These are phyloP conservation scores for Lipomyces mesembrius DNA, from an alignment of 805 yeast genomes.

Conservation along the genomic window DNA sequence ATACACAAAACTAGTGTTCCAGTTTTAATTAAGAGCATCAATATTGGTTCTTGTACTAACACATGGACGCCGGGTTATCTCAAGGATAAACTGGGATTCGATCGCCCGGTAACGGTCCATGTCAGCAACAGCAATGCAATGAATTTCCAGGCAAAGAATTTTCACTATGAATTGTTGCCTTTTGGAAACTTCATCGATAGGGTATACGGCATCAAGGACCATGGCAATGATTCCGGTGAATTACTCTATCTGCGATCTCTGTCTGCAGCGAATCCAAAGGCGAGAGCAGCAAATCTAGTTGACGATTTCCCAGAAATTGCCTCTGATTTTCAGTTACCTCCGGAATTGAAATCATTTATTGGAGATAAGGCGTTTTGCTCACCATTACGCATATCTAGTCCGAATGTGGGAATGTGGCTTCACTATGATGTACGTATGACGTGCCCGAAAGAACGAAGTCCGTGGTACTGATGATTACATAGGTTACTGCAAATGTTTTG, in stretches of 20 bases:
- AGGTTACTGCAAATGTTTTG: slow-evolving; percentile 46
- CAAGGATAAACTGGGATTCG: slow-evolving; percentile 40
- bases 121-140: slow-evolving; percentile 37
- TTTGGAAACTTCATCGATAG: slow-evolving; percentile 43
- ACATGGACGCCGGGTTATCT: slow-evolving; percentile 46
- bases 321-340: slow-evolving; percentile 45
- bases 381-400: slow-evolving; percentile 46
- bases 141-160: slow-evolving; percentile 46
- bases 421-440: slow-evolving; percentile 44
- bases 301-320: slow-evolving; percentile 45
- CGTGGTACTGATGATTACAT: neutral
- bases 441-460: neutral
- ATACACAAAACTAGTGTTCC: slow-evolving; percentile 38
- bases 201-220: slow-evolving; percentile 30
- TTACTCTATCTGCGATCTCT: slow-evolving; percentile 44
- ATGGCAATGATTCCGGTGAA: neutral
- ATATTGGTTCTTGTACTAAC: slow-evolving; percentile 42
- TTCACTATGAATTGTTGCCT: slow-evolving; percentile 41
- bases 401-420: slow-evolving; percentile 46
- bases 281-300: slow-evolving; percentile 42
- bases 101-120: slow-evolving; percentile 43
- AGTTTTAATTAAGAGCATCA: slow-evolving; percentile 37
- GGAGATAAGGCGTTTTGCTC: slow-evolving; percentile 43
- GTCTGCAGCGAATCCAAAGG: slow-evolving; percentile 42
- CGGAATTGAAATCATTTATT: slow-evolving; percentile 31